Evolutionary conservation across 106 monocot species (phyloP), one percentile per base, ranked within the genome.

Genomic region (Cymbidium sinense): DNA sequence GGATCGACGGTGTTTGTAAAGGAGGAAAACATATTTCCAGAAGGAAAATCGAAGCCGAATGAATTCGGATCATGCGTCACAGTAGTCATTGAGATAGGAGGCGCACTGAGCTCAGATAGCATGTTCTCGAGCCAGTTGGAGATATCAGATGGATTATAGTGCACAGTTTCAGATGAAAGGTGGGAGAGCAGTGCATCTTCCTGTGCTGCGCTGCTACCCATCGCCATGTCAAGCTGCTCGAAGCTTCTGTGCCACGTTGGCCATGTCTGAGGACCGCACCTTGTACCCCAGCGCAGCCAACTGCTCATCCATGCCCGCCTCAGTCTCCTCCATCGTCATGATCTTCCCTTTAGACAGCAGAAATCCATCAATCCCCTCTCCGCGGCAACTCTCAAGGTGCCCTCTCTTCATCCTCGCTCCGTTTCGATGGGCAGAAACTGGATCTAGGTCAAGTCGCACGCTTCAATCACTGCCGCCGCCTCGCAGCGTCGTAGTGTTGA

Each of bases 141-240:
- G 73, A 93, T 73, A 47, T 93, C 89, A 6, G 93, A 89, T 31
- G 93, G 93, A 50, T 93, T 88, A 74, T 87, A 88, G 82, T 91
- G 91, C 12, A 86, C 78, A 65, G 86, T 70, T 33, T 87, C 85
- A 52, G 86, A 79, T 23, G 89, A 82, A 64, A 84, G 82, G 50
- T 84, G 86, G 39, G 85, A 52, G 77, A 86, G 39, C 34, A 87
- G 7, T 11, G 76, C 78, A 51, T 87, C 87, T 74, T 90, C 90
- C 33, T 79, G 78, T 5, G 74, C 73, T 7, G 75, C 70, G 69
- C 47, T 50, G 65, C 76, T 65, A 25, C 80, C 86, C 85, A 89
- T 93, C 34, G 83, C 89, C 87, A 88, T 87, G 85, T 93, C 93
- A 67, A 93, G 89, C 84, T 93, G 93, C 82, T 89, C 87, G n/a